phyloP scores from a whole-genome alignment of 1,139 yeast genomes.

The Magnusiomyces magnusii region DNA sequence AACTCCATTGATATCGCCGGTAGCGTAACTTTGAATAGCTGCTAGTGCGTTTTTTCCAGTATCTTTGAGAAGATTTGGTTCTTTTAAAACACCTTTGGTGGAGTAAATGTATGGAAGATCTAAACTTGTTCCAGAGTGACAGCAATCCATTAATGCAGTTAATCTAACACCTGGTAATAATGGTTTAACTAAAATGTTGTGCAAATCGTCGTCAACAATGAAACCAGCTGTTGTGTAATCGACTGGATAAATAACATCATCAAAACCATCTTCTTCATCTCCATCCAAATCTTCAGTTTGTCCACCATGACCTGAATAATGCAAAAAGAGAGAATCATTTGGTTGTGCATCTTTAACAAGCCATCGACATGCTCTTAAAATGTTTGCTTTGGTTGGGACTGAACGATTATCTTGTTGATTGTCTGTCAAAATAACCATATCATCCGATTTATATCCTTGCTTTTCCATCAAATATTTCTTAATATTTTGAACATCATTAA shows the following conservation, averaged over 20 bases:
- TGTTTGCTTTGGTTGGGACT: conserved; percentile 71
- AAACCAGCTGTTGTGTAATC: conserved; percentile 72
- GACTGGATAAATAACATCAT: conserved; percentile 86
- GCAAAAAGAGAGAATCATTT: conserved; percentile 59
- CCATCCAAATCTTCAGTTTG: conserved; percentile 73
- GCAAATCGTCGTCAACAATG: conserved; percentile 79
- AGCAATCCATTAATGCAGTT: conserved; percentile 85
- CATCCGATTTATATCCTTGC: conserved; percentile 59
- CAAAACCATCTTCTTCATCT: conserved; percentile 85
- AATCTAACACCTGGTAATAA: conserved; percentile 77
- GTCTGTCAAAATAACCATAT: conserved; percentile 79
- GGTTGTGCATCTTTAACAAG: conserved; percentile 73
- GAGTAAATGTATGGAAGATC: conserved; percentile 87
- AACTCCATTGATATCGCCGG: conserved; percentile 54
- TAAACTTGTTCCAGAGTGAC: conserved; percentile 88
- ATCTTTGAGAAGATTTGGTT: conserved; percentile 79
- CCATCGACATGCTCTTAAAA: conserved; percentile 87
- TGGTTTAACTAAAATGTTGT: conserved; percentile 68
- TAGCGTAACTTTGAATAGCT: conserved; percentile 64
- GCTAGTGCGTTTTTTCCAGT: conserved; percentile 69
- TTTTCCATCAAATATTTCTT: conserved; percentile 26
- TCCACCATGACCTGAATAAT: conserved; percentile 94
- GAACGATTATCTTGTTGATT: conserved; percentile 54
- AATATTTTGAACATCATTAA: conserved; percentile 46
- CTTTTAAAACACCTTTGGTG: conserved; percentile 85